Base-by-base conservation (phyloP, 768 basidiomycete species). In the Kwoniella newhampshirensis region DNA sequence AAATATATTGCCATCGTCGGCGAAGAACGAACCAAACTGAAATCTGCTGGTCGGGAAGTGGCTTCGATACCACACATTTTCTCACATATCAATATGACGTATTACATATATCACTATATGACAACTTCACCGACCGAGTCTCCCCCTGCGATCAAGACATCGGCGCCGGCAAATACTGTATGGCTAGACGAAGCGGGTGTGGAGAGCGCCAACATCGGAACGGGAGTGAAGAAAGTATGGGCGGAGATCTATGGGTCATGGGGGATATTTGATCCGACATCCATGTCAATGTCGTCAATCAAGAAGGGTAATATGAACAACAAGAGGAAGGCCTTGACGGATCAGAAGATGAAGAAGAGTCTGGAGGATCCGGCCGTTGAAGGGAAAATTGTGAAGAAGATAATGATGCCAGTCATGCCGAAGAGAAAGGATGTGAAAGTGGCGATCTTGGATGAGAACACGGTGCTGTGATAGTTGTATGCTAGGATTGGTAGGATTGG, bases 21-120 rank as follows among this genome's bases (percentile, higher is more conserved):
- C 3, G n/a, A 15, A n/a, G 30, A 26, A 13, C 36, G 6, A 42
- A 8, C 7, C 41, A n/a, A 7, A 23, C 21, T 42, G 7, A 42
- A n/a, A 42, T 42, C 32, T 32, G 13, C 32, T 32, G 32, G 32
- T 42, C 54, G 47, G 20, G 42, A 42, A 25, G 23, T 56, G 11
- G 26, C 35, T 18, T 56, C 54, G 57, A 84, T 93, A 35, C 55
- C 85, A 2, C 91, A 94, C 68, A 78, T 90, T 44, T 96, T 96
- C 77, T 91, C 89, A 8, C 92, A 97, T 72, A 88, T 93, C 70
- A 84, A 80, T 66, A 91, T 92, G 79, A 91, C 88, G 12, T 93
- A 78, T 54, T 66, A 74, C 46, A 64, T 76, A 41, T 54, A 67
- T 8, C 64, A 64, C 48, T 54, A 65, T 15, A 35, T 60, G 43